Evolutionary conservation across 495 filamentous ascomycete species (phyloP), one percentile per base, ranked within the genome.

Genomic region (Rostrohypoxylon terebratum): DNA sequence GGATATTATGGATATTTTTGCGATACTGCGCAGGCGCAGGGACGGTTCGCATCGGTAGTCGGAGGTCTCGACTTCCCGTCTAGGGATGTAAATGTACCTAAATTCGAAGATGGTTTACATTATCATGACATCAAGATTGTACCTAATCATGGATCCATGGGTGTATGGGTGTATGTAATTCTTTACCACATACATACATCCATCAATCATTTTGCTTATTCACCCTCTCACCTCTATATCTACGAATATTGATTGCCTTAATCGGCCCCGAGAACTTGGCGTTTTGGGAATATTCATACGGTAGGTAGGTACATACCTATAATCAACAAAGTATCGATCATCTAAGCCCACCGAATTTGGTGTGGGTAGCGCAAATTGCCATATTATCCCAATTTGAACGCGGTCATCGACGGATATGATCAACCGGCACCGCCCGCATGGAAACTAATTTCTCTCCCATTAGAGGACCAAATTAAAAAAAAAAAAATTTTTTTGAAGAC

Each of bases 1-100:
- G 20, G 31, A 55, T 34, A 18, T 36, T 14, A 3, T 1, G 36
- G 8, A n/a, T n/a, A n/a, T n/a, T n/a, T 38, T 34, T 38, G 8
- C 34, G 38, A 31, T 36, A 33, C n/a, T 42, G 13, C 38, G 14
- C 36, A 3, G 33, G 33, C 8, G 36, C 11, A 42, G 38, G 28
- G 16, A 25, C 20, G 36, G 18, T 11, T 62, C 47, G 55, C 54
- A 34, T 73, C 71, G 68, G 71, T 11, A 59, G 65, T 68, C 71
- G 71, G 71, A 38, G 65, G 47, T 54, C 65, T 33, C 36, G 44
- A 33, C 36, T 65, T 65, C 40, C 70, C 70, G 70, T 42, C 18
- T 20, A 54, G 31, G 47, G 14, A 58, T 34, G 9, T 45, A 28
- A 4, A 14, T n/a, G 47, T 8, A 58, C 20, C 4, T 45, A 28